Base-by-base conservation (phyloP, 2,329 filamentous ascomycete species). In the Ascochyta rabiei region DNA sequence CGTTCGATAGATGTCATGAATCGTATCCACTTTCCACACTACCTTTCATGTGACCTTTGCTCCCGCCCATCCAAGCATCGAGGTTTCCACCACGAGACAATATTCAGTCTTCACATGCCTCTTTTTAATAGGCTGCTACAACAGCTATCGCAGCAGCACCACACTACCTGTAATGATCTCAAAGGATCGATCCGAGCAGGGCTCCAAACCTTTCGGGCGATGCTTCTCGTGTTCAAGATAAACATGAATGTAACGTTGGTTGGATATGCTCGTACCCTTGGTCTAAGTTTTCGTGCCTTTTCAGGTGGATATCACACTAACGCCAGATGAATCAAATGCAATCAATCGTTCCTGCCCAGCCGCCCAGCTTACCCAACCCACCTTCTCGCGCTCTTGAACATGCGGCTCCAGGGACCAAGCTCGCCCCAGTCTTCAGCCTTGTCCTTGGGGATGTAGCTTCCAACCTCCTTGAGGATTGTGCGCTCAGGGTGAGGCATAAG, bases 401-500 rank as follows among this genome's bases (percentile, higher is more conserved):
- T 82, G 69, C 90, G 83, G 60, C 89, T 81, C 92, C 92, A 96
- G 18, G 93, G 91, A 1, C 91, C 90, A 71, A 88, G 89, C 63
- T 92, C 88, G 24, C 89, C 90, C 89, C 89, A 93, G 58, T 87
- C 81, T 63, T 84, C 82, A 30, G 70, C 75, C 67, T 78, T 76
- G 12, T 84, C 84, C 55, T 85, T 80, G 7, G 91, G 89, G 58
- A 89, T 79, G 74, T 88, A 96, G 74, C 89, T 93, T 42, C 83
- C 86, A 57, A 92, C 87, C 54, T 91, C 90, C 53, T 86, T 86
- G 79, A 96, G 79, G 54, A 96, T 86, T 15, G 90, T 96, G n/a
- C 92, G 85, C 79, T 97, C 92, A 1, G 92, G 92, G 75, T 96
- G 92, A 57, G 93, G 93, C 92, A 97, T 96, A 79, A 96, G 85